Base-by-base conservation (phyloP, 2,329 filamentous ascomycete genomes). In the Elsinoe fawcettii region DNA sequence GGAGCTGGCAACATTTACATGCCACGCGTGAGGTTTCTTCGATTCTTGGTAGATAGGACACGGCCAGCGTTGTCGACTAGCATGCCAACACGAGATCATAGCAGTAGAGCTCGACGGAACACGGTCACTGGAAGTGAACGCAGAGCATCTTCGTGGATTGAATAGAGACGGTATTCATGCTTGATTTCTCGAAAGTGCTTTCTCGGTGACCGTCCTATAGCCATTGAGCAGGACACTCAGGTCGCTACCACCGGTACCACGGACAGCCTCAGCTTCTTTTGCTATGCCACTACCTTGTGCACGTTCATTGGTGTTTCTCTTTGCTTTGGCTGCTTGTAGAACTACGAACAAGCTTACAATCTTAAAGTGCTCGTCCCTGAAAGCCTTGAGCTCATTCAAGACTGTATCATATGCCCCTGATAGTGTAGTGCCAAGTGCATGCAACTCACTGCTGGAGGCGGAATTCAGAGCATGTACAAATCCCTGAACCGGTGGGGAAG, bases 121-220 rank as follows among this genome's bases (percentile, higher is more conserved):
- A n/a, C n/a, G n/a, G n/a, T n/a, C n/a, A n/a, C n/a, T 30, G 27
- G 9, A 5, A 30, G 5, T 30, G 27, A 9, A 9, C 9, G 27
- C 5, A 30, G 27, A 30, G 27, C 27, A 30, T 30, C 5, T 30
- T 9, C 27, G 27, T 9, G 27, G 9, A 30, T 5, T 30, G 27
- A 5, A 30, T 9, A 30, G 27, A 5, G 5, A 30, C 27, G 9
- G 27, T 7, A 20, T 12, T 46, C 20, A 23, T 14, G 41, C 23
- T 18, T 14, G 20, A 5, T 22, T n/a, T 9, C 18, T 27, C 14
- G 34, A 34, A 7, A 46, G 9, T 46, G 41, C 41, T 25, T 18
- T 16, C 8, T 37, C 8, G 43, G 62, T 12, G 63, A 61, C 39
- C 1, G 18, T 34, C 30, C 14, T 37, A 5, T 18, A 37, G 11